A percentile compares a stretch with the other conserved stretches of the same genome.
Evolutionary conservation across 768 basidiomycete genomes (phyloP).

Genomic region (Boletellus sp.): DNA sequence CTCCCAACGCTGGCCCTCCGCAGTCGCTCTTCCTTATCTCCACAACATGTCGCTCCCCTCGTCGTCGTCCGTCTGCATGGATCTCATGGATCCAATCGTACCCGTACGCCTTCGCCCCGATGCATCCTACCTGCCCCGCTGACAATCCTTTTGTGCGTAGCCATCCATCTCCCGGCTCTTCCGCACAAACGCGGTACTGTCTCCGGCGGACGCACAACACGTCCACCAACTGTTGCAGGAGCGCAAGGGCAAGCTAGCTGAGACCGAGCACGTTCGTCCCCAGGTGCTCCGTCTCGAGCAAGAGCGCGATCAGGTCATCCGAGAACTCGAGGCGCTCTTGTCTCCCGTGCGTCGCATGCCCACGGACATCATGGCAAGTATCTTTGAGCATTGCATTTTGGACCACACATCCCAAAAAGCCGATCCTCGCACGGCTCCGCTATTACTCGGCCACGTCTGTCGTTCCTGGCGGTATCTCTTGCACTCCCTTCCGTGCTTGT

Average conservation of each 20-base stretch:
- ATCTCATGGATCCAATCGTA: conserved; percentile 17
- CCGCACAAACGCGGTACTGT: conserved; percentile 26
- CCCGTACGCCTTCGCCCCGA: conserved; percentile 9
- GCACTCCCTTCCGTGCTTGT: conserved; percentile 26
- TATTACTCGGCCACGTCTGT: conserved; percentile 30
- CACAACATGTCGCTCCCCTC: no score
- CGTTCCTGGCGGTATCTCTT: conserved; percentile 30
- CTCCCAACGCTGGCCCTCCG: no score
- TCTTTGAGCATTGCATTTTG: conserved; percentile 23
- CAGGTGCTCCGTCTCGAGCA: conserved; percentile 19
- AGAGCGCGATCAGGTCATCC: conserved; percentile 8
- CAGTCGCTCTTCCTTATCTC: no score
- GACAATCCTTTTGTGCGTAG: conserved; percentile 5
- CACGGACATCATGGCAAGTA: conserved; percentile 26
- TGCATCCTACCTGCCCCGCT: conserved; percentile 2
- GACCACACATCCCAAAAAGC: conserved; percentile 8
- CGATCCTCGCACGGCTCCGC: conserved; percentile 15
- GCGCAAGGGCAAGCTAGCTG: conserved; percentile 12
- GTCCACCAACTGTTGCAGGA: conserved; percentile 16
- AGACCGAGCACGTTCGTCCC: conserved; percentile 23
- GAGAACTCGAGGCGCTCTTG: conserved; percentile 25
- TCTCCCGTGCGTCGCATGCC: conserved; percentile 32
- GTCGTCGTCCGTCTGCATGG: not conserved
- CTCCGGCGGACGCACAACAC: conserved; percentile 18
- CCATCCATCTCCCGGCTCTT: conserved; percentile 28